Evolutionary conservation across 306 rosid genomes (phyloP).

Genomic region (Adenanthera pavonina): DNA sequence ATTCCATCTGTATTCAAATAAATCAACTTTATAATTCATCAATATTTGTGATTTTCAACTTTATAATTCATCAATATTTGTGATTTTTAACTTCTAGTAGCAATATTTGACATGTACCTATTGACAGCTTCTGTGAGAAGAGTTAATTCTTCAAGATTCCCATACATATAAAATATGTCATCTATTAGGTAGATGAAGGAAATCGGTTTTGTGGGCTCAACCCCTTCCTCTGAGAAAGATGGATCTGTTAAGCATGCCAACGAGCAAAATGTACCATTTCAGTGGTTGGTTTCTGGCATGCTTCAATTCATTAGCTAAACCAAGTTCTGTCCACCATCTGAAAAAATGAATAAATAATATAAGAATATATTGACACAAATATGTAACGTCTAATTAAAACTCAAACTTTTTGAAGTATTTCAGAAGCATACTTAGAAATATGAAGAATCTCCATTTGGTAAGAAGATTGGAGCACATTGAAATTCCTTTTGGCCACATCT

Average conservation of each 20-base stretch:
- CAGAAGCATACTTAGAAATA: slow-evolving; percentile 45
- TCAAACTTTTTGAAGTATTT: too few relatives aligned
- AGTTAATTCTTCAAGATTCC: slow-evolving; percentile 61
- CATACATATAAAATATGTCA: slow-evolving; percentile 71
- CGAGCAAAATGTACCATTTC: slow-evolving; percentile 72
- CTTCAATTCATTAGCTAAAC: slow-evolving; percentile 54
- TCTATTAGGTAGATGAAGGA: slow-evolving; percentile 69
- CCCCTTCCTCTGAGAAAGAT: slow-evolving; percentile 53
- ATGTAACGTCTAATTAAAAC: neutral
- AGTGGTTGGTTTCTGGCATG: slow-evolving; percentile 69
- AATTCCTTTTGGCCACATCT: slow-evolving; percentile 56
- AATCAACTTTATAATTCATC: neutral
- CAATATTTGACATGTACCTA: slow-evolving; percentile 41
- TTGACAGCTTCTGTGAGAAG: slow-evolving; percentile 61
- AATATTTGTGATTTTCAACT: neutral
- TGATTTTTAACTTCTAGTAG: neutral
- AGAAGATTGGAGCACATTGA: slow-evolving; percentile 37
- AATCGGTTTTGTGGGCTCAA: slow-evolving; percentile 73
- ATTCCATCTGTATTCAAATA: slow-evolving; percentile 58
- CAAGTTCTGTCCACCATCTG: slow-evolving; percentile 75
- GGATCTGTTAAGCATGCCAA: slow-evolving; percentile 62
- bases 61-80: neutral
- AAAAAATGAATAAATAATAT: neutral
- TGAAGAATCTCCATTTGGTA: slow-evolving; percentile 53
- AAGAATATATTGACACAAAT: neutral